Base-by-base conservation (phyloP, 225 moss, liverwort and hornwort genomes). In the Pleurozium schreberi region DNA sequence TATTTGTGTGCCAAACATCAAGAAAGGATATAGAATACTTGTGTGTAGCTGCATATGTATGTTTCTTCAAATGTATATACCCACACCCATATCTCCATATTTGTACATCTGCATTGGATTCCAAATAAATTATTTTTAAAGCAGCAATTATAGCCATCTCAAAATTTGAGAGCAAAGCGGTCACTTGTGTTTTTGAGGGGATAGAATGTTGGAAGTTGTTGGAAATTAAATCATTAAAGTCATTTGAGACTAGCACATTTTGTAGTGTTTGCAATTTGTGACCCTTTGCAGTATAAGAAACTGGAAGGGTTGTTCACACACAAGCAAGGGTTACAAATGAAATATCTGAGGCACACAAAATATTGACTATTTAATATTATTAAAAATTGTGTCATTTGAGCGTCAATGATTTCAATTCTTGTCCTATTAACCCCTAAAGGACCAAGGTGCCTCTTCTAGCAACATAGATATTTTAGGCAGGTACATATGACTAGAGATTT, bases 161-260 rank as follows among this genome's bases (percentile, higher is more conserved):
- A 0, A 6, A 2, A 14, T 36, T 53, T 53, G 0, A 10, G 0
- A 6, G 4, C 3, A 1, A 2, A 77, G 3, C 5, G 12, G 2
- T n/a, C 1, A 2, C 6, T 79, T 0, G 38, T n/a, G 6, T n/a
- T 40, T 58, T 40, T 58, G 5, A 80, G 0, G 4, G 5, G 2
- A 27, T 40, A 59, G 3, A 38, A 1, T 59, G 3, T 30, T 59
- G 1, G 4, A 30, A 80, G 42, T 13, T 0, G 1, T 59, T 80
- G 12, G 8, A 1, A 1, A 59, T 28, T 80, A 8, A 40, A 6
- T 63, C 31, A 64, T 16, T 64, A 47, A 75, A 31, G 34, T 17
- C 34, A 34, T 28, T 42, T 59, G 19, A 59, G 4, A 40, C 4
- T 42, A 30, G 8, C 2, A 40, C 6, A 59, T 42, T 42, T 28